Percentiles rank a stretch among this genome's conserved stretches.
Conservation (phyloP, 768 basidiomycete genomes). For the Suillus lakei region DNA sequence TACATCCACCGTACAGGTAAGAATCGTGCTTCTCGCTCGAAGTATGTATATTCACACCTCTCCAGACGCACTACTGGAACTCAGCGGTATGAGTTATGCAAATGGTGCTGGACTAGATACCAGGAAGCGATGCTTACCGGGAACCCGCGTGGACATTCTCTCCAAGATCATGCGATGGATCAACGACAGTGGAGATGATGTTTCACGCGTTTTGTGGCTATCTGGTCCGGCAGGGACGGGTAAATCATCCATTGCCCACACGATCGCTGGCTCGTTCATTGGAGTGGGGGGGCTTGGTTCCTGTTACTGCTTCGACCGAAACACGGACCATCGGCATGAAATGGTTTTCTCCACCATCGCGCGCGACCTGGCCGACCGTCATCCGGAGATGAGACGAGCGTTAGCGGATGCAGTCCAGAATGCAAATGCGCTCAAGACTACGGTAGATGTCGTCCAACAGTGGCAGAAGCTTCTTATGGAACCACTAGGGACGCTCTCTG, state of each 20-base stretch:
- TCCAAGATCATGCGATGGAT: slow-evolving; percentile 31
- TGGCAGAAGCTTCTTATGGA: slow-evolving; percentile 21
- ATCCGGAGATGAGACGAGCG: neutral
- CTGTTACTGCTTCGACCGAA: slow-evolving; percentile 8
- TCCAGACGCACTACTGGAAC: neutral
- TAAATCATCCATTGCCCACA: slow-evolving; percentile 8
- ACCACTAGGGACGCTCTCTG: slow-evolving; percentile 9
- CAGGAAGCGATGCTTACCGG: slow-evolving; percentile 16
- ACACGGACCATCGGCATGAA: slow-evolving; percentile 9
- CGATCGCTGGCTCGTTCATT: slow-evolving; percentile 17
- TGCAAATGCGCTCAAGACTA: neutral
- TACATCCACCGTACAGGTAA: neutral
- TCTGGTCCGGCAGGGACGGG: neutral
- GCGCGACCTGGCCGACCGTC: slow-evolving; percentile 8
- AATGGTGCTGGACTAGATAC: neutral
- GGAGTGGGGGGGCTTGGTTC: slow-evolving; percentile 2
- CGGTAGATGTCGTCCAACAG: slow-evolving; percentile 10
- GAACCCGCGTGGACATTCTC: slow-evolving; percentile 28
- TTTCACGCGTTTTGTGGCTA: neutral
- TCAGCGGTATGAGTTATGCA: neutral
- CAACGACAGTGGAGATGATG: slow-evolving; percentile 8
- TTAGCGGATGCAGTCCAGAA: neutral
- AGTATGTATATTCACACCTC: neutral
- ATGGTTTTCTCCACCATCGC: slow-evolving; percentile 17
- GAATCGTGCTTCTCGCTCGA: neutral